A percentile compares a stretch with the other conserved stretches of the same genome.
phyloP scores from a whole-genome alignment of 176 grass and related monocot genomes.

The Stipa capillata region DNA sequence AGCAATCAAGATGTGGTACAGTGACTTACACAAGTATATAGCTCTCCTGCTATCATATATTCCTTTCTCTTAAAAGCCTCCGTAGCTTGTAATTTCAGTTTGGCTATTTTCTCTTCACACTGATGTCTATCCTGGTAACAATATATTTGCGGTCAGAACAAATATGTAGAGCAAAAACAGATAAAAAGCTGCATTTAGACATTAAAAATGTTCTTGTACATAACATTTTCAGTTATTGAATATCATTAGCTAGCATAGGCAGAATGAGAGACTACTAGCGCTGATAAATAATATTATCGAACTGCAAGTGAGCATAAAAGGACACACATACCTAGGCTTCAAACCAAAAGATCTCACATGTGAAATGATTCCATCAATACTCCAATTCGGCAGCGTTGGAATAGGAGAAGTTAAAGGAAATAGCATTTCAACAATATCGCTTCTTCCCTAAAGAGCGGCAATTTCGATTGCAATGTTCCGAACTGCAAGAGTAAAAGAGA shows the following conservation, averaged over 20 bases:
- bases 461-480: background rate
- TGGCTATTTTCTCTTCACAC: background rate
- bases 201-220: background rate
- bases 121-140: background rate
- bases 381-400: conserved; percentile 6
- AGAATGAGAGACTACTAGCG: background rate
- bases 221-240: background rate
- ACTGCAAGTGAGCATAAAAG: background rate
- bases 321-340: background rate
- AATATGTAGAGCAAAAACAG: background rate
- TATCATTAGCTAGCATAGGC: background rate
- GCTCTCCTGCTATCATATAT: conserved; percentile 1
- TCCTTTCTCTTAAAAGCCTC: background rate
- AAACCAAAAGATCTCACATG: background rate
- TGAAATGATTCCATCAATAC: conserved; percentile 13
- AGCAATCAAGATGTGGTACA: background rate
- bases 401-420: conserved; percentile 17
- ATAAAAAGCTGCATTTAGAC: background rate
- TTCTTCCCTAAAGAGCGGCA: background rate
- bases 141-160: background rate
- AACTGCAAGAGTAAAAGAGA: background rate
- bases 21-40: background rate
- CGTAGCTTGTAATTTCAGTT: background rate
- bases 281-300: background rate
- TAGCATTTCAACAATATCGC: conserved; percentile 8